These are phyloP conservation scores for Geosmithia flava DNA, from an alignment of 2,329 filamentous ascomycete genomes.

Conservation along the genomic window DNA sequence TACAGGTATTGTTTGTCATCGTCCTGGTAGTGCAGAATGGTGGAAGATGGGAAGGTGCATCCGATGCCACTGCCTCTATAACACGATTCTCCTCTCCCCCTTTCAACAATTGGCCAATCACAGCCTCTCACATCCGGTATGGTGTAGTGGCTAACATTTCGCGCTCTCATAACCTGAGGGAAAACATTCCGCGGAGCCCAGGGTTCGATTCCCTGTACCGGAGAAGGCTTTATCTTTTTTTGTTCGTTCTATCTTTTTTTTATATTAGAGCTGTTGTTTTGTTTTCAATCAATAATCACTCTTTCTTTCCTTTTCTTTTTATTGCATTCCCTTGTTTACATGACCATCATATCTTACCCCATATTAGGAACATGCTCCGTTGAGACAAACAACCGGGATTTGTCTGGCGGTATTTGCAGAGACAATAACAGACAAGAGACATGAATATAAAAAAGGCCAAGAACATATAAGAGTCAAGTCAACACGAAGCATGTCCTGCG, in stretches of 20 bases:
- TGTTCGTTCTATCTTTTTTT: background rate
- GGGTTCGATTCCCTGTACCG: background rate
- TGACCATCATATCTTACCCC: background rate
- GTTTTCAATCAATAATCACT: background rate
- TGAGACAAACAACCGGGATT: too few relatives aligned
- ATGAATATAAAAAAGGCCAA: too few relatives aligned
- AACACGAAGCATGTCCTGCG: background rate
- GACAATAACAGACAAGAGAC: too few relatives aligned
- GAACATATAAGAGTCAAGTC: background rate
- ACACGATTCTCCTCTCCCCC: background rate
- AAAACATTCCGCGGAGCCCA: background rate
- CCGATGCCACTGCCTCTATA: too few relatives aligned
- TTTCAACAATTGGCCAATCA: background rate
- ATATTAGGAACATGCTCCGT: too few relatives aligned
- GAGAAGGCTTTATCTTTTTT: background rate
- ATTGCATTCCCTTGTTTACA: too few relatives aligned
- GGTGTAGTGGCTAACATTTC: slow-evolving; percentile 21
- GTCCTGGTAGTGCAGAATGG: too few relatives aligned
- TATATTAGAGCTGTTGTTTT: background rate
- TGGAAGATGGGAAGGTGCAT: too few relatives aligned
- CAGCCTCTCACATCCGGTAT: slow-evolving; percentile 11
- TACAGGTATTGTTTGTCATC: too few relatives aligned
- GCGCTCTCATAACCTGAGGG: slow-evolving; percentile 16
- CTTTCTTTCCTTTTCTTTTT: background rate
- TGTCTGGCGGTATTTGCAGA: too few relatives aligned